phyloP scores from a whole-genome alignment of 2,329 filamentous ascomycete species.

The Fusarium subglutinans region DNA sequence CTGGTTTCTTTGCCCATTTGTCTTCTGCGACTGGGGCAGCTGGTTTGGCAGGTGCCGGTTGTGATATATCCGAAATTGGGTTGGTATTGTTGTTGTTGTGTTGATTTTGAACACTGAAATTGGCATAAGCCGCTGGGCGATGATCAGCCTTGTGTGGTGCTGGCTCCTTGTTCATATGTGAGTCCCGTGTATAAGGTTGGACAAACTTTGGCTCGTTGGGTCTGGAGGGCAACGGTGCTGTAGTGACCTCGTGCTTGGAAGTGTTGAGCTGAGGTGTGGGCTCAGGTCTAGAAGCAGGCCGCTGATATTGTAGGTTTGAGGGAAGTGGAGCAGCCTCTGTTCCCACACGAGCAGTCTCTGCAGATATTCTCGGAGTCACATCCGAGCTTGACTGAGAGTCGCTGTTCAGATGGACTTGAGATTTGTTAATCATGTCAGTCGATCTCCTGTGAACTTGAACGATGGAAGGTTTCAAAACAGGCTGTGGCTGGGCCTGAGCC shows the following conservation, averaged over 20 bases:
- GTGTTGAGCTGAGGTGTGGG: not conserved
- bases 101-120: not conserved
- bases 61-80: not conserved
- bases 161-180: not conserved
- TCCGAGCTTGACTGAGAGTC: conserved; percentile 13
- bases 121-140: not conserved
- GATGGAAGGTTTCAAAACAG: conserved; percentile 39
- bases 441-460: conserved; percentile 38
- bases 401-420: conserved; percentile 9
- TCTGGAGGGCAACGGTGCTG: conserved; percentile 19
- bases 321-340: not conserved
- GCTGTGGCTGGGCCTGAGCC: conserved; percentile 38
- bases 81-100: not conserved
- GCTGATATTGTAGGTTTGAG: conserved; percentile 8
- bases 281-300: not conserved
- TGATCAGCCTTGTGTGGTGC: conserved; percentile 2
- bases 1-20: conserved; percentile 40
- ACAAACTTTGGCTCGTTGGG: not conserved
- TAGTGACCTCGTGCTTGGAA: not conserved
- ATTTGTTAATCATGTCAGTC: conserved; percentile 29
- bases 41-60: not conserved
- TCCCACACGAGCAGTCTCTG: not conserved
- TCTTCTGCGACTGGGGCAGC: conserved; percentile 15
- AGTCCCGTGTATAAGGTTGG: not conserved
- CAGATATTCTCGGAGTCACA: conserved; percentile 13